Evolutionary conservation across 1,284 basidiomycete species (phyloP).

Genomic region (Puccinia coronata): DNA sequence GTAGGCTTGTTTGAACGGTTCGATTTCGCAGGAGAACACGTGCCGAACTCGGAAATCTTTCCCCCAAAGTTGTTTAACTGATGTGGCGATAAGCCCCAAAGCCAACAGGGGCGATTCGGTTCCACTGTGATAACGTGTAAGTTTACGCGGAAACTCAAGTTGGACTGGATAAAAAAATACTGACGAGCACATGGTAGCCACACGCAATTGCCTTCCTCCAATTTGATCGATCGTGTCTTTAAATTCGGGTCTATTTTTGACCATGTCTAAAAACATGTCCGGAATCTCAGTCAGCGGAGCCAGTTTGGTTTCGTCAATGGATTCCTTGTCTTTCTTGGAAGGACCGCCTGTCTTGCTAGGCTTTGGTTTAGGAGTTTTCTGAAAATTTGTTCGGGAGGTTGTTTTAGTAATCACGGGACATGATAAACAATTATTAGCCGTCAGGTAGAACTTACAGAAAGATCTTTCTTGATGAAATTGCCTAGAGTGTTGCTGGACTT

Average conservation of each 20-base stretch:
- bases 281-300: slow-evolving; percentile 82
- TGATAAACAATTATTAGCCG: neutral
- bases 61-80: slow-evolving; percentile 71
- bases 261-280: slow-evolving; percentile 81
- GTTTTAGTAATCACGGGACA: neutral
- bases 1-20: slow-evolving; percentile 97
- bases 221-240: slow-evolving; percentile 69
- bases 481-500: slow-evolving; percentile 43
- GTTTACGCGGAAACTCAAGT: neutral
- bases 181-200: slow-evolving; percentile 86
- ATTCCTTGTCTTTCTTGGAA: slow-evolving; percentile 51
- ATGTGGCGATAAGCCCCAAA: slow-evolving; percentile 74
- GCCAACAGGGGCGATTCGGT: slow-evolving; percentile 92
- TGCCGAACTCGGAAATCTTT: slow-evolving; percentile 76
- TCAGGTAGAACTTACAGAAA: slow-evolving; percentile 27
- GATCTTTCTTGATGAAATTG: slow-evolving; percentile 46
- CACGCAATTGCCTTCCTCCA: slow-evolving; percentile 78
- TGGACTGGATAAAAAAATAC: slow-evolving; percentile 47
- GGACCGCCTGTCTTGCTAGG: slow-evolving; percentile 36
- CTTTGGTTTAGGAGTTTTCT: slow-evolving; percentile 20
- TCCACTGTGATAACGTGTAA: slow-evolving; percentile 65
- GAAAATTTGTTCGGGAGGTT: neutral
- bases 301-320: slow-evolving; percentile 57
- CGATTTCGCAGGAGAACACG: slow-evolving; percentile 96
- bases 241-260: slow-evolving; percentile 67